Evolutionary conservation across 2,329 filamentous ascomycete species (phyloP).

Genomic region (Juglanconis oblonga): DNA sequence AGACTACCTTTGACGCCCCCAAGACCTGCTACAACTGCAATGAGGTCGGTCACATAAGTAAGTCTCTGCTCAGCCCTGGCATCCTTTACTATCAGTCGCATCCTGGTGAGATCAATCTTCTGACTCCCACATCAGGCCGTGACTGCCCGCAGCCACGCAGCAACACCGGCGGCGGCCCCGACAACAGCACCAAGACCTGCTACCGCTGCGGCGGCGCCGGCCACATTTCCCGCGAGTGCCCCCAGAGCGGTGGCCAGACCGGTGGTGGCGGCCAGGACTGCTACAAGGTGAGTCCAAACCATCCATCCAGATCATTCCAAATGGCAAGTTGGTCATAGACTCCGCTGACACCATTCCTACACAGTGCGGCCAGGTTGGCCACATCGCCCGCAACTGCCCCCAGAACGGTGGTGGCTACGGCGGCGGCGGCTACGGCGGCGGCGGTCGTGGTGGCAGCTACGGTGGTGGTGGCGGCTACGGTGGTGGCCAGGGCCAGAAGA

Average conservation of each 20-base stretch:
- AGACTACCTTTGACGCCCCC: background rate
- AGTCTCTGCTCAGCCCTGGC: slow-evolving; percentile 32
- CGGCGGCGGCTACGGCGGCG: slow-evolving; percentile 42
- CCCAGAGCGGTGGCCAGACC: slow-evolving; percentile 44
- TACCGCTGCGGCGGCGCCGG: slow-evolving; percentile 79
- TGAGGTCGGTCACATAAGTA: slow-evolving; percentile 67
- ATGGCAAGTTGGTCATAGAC: slow-evolving; percentile 71
- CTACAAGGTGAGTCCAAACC: slow-evolving; percentile 66
- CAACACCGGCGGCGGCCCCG: slow-evolving; percentile 41
- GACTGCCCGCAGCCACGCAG: slow-evolving; percentile 69
- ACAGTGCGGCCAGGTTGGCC: slow-evolving; percentile 87
- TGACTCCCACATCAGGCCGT: slow-evolving; percentile 54
- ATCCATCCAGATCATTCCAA: background rate
- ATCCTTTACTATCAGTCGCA: slow-evolving; percentile 20
- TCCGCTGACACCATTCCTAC: slow-evolving; percentile 12
- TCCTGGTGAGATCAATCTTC: background rate
- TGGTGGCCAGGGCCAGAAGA: slow-evolving; percentile 60
- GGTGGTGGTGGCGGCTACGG: slow-evolving; percentile 16
- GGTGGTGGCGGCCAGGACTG: slow-evolving; percentile 62
- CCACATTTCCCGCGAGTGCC: slow-evolving; percentile 90
- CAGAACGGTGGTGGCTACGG: slow-evolving; percentile 48
- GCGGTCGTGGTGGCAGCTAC: slow-evolving; percentile 44
- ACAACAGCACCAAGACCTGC: slow-evolving; percentile 80
- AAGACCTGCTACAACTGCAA: slow-evolving; percentile 74
- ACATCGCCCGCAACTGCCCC: slow-evolving; percentile 91